A percentile compares a stretch with the other conserved stretches of the same genome.
Evolutionary conservation across 1,284 basidiomycete species (phyloP).

Genomic region (Ganoderma leucocontextum): DNA sequence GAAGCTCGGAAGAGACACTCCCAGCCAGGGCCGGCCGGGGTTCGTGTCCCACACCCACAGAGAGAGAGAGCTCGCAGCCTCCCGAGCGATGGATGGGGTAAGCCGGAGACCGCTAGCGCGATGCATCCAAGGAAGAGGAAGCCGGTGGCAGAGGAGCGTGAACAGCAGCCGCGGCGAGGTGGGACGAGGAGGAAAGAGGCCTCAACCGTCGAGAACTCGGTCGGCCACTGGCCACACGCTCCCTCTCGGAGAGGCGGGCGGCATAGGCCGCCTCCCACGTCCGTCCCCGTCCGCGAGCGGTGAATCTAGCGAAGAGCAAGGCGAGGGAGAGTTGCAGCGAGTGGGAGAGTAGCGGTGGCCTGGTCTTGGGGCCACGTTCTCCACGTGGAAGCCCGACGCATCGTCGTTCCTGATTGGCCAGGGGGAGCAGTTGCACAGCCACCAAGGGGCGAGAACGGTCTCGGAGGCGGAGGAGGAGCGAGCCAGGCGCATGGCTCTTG

Average conservation of each 20-base stretch:
- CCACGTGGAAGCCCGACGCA: background rate
- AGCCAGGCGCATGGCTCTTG: conserved; percentile 1
- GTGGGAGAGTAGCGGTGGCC: background rate
- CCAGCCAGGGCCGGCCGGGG: background rate
- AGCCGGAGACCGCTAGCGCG: background rate
- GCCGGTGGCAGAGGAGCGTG: background rate
- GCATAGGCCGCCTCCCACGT: background rate
- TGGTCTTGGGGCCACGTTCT: conserved; percentile 13
- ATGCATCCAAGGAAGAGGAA: background rate
- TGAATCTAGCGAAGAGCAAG: background rate
- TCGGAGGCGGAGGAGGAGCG: conserved; percentile 5
- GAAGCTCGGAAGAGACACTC: too few relatives aligned
- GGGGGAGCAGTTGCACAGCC: conserved; percentile 23
- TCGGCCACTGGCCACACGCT: background rate
- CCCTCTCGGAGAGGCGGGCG: background rate
- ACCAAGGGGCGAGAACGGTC: conserved; percentile 31
- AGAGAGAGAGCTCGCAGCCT: background rate
- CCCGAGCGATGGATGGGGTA: background rate
- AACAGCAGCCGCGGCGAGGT: background rate
- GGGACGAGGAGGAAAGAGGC: background rate
- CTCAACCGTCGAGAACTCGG: background rate
- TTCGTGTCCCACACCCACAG: background rate
- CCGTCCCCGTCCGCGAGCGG: background rate
- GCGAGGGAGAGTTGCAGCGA: background rate
- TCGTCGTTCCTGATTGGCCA: conserved; percentile 22